phyloP scores from a whole-genome alignment of 2,329 filamentous ascomycete species.

The Beauveria asiatica region DNA sequence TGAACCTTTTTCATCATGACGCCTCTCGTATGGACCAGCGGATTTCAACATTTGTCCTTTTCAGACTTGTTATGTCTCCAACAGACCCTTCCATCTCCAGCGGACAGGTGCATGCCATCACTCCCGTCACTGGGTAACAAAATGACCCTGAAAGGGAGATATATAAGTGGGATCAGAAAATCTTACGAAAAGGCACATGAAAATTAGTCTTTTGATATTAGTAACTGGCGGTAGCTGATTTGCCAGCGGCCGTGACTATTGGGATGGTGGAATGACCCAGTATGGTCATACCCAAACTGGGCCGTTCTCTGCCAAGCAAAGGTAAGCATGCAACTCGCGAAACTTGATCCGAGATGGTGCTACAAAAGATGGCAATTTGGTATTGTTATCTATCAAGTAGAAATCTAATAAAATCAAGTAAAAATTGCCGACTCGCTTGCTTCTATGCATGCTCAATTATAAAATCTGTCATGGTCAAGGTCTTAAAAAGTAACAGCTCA shows the following conservation, averaged over 20 bases:
- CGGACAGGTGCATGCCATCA: too few species aligned
- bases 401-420: neutral
- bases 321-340: neutral
- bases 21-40: too few species aligned
- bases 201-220: neutral
- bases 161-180: too few species aligned
- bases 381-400: neutral
- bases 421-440: neutral
- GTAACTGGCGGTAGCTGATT: neutral
- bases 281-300: neutral
- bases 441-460: slow-evolving; percentile 1
- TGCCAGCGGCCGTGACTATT: neutral
- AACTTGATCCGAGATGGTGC: neutral
- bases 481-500: neutral
- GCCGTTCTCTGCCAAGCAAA: neutral
- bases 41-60: too few species aligned
- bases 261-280: too few species aligned
- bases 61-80: too few species aligned
- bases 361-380: neutral
- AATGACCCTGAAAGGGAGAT: too few species aligned
- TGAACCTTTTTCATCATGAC: too few species aligned
- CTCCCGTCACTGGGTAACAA: too few species aligned
- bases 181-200: too few species aligned
- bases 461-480: neutral
- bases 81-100: too few species aligned